A percentile compares a stretch with the other conserved stretches of the same genome.
Conservation (phyloP, 177 flowering plant genomes). For the Telopea speciosissima region DNA sequence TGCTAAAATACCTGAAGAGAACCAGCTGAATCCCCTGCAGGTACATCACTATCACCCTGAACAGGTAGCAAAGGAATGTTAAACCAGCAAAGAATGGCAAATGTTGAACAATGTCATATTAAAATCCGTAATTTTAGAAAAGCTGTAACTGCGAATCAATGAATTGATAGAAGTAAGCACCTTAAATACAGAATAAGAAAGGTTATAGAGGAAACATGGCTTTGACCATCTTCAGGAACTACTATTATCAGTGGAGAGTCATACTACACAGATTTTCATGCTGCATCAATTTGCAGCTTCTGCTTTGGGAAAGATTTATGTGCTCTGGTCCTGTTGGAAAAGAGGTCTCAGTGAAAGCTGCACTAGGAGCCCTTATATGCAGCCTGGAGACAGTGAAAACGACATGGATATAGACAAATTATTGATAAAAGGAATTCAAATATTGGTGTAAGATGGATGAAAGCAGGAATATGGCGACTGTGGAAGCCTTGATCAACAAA, state of each 20-base stretch:
- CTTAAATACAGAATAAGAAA: not conserved
- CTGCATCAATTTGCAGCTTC: not conserved
- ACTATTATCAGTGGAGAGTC: not conserved
- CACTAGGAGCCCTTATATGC: too few species aligned
- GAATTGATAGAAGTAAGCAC: not conserved
- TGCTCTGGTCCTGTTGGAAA: too few species aligned
- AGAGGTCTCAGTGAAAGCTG: too few species aligned
- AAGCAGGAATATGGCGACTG: too few species aligned
- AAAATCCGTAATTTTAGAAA: not conserved
- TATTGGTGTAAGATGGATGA: too few species aligned
- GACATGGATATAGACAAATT: too few species aligned
- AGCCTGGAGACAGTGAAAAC: too few species aligned
- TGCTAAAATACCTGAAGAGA: conserved; percentile 59
- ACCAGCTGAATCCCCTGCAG: conserved; percentile 63
- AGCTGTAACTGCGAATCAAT: not conserved
- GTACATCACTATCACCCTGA: conserved; percentile 90
- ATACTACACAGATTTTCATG: not conserved
- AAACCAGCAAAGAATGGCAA: conserved; percentile 11
- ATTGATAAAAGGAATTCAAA: too few species aligned
- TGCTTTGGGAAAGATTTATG: not conserved
- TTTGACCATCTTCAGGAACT: too few species aligned
- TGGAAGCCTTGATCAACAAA: too few species aligned
- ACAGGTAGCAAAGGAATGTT: not conserved
- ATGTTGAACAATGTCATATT: not conserved
- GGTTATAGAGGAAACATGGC: not conserved